These are phyloP conservation scores for Backusella tarrabulga DNA, from an alignment of 192 early-diverging fungal genomes.

Conservation along the genomic window DNA sequence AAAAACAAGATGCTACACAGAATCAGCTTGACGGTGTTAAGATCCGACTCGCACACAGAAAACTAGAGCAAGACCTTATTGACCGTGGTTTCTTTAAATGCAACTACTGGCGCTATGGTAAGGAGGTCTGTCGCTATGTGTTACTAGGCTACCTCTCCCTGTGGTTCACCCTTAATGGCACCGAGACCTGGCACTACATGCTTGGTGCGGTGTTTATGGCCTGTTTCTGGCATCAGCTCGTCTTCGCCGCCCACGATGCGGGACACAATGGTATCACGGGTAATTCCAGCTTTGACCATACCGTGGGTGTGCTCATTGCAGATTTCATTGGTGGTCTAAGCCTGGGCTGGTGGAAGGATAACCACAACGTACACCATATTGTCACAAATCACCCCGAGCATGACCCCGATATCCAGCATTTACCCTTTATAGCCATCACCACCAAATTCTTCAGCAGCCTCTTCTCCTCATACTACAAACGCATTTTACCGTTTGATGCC, in stretches of 20 bases:
- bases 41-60: slow-evolving; percentile 46
- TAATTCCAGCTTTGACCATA: slow-evolving; percentile 67
- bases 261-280: slow-evolving; percentile 93
- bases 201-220: slow-evolving; percentile 61
- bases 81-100: slow-evolving; percentile 64
- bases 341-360: slow-evolving; percentile 97
- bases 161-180: slow-evolving; percentile 45
- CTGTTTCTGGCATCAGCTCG: slow-evolving; percentile 87
- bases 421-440: slow-evolving; percentile 93
- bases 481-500: slow-evolving; percentile 77
- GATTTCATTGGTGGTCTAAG: slow-evolving; percentile 85
- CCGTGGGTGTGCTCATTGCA: slow-evolving; percentile 80
- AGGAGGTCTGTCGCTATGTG: slow-evolving; percentile 50
- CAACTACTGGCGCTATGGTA: slow-evolving; percentile 52
- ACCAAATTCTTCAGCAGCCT: slow-evolving; percentile 75
- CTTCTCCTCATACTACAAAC: slow-evolving; percentile 89
- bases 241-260: slow-evolving; percentile 94
- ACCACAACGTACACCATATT: slow-evolving; percentile 97
- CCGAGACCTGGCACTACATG: slow-evolving; percentile 50
- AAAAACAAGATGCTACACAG: slow-evolving; percentile 1
- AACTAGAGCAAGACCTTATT: slow-evolving; percentile 64
- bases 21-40: slow-evolving; percentile 5
- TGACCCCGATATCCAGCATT: slow-evolving; percentile 97
- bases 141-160: slow-evolving; percentile 44
- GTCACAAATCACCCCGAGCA: slow-evolving; percentile 92